Evolutionary conservation across 257 asterid genomes (phyloP).

Genomic region (Leptodermis oblonga): DNA sequence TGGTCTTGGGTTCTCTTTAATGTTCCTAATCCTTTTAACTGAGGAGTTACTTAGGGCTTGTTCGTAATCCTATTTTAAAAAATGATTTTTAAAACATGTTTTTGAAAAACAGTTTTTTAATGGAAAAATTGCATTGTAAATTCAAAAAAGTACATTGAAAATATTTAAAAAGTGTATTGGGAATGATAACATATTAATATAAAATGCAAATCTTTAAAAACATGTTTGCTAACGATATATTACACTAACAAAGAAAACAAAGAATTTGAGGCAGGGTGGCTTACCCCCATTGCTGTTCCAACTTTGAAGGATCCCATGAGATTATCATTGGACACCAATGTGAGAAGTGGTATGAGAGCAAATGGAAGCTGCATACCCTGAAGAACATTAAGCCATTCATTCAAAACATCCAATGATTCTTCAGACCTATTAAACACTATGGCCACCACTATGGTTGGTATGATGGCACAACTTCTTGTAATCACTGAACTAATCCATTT

Average conservation of each 20-base stretch:
- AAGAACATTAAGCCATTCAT: slow-evolving; percentile 95
- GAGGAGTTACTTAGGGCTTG: no score
- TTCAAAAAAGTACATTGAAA: no score
- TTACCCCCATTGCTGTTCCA: slow-evolving; percentile 64
- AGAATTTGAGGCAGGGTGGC: neutral
- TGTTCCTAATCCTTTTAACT: no score
- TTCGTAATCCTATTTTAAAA: no score
- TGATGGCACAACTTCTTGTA: slow-evolving; percentile 91
- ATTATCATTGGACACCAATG: slow-evolving; percentile 85
- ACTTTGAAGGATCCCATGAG: slow-evolving; percentile 83
- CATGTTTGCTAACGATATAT: no score
- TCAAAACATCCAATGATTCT: slow-evolving; percentile 68
- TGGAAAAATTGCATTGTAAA: no score
- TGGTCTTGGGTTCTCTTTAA: neutral
- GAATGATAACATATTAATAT: no score
- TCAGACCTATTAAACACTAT: slow-evolving; percentile 80
- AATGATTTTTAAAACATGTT: no score
- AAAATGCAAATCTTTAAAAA: no score
- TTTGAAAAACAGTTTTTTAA: no score
- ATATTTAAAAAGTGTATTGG: no score
- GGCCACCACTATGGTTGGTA: slow-evolving; percentile 86
- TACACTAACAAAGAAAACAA: no score
- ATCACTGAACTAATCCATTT: slow-evolving; percentile 84
- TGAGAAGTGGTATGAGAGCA: slow-evolving; percentile 91
- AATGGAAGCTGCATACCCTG: slow-evolving; percentile 95